These are phyloP conservation scores for Peniophora sp. DNA, from an alignment of 1,284 basidiomycete genomes.

Conservation along the genomic window DNA sequence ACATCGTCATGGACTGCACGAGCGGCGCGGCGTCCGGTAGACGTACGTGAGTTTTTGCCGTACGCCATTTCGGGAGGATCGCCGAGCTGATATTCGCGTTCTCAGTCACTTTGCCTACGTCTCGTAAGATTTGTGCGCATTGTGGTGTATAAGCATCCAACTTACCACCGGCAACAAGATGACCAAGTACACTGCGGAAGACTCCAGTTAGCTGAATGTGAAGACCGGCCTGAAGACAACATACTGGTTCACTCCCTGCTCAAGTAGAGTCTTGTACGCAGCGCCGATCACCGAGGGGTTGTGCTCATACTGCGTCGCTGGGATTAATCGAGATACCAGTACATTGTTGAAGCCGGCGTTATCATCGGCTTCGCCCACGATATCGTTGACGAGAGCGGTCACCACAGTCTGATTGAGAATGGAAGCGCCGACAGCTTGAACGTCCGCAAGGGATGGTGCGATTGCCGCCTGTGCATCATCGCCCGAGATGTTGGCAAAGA, in stretches of 20 bases:
- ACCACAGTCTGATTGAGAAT: slow-evolving; percentile 4
- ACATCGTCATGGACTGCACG: too few species aligned
- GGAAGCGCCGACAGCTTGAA: slow-evolving; percentile 8
- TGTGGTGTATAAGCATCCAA: not conserved
- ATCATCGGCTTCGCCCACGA: slow-evolving; percentile 12
- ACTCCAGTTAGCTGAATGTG: not conserved
- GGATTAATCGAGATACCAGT: slow-evolving; percentile 17
- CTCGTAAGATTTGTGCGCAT: not conserved
- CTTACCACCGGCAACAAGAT: slow-evolving; percentile 12
- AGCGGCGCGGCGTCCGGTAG: not conserved
- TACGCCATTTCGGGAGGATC: slow-evolving; percentile 23
- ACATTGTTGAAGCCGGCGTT: slow-evolving; percentile 8
- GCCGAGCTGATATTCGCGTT: slow-evolving; percentile 22
- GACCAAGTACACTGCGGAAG: slow-evolving; percentile 2
- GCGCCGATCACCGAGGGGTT: slow-evolving; percentile 9
- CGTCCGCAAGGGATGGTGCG: slow-evolving; percentile 18
- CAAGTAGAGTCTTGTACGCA: slow-evolving; percentile 6
- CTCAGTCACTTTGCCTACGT: slow-evolving; percentile 22
- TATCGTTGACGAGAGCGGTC: slow-evolving; percentile 5
- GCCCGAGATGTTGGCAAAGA: slow-evolving; percentile 11
- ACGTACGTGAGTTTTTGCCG: slow-evolving; percentile 23
- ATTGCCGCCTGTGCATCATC: slow-evolving; percentile 15
- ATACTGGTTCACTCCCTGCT: slow-evolving; percentile 1
- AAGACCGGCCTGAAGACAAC: not conserved
- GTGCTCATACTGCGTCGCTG: slow-evolving; percentile 10